Evolutionary conservation across 2,329 filamentous ascomycete genomes (phyloP), one percentile per base, ranked within the genome.

Genomic region (Bipolaris cookei): DNA sequence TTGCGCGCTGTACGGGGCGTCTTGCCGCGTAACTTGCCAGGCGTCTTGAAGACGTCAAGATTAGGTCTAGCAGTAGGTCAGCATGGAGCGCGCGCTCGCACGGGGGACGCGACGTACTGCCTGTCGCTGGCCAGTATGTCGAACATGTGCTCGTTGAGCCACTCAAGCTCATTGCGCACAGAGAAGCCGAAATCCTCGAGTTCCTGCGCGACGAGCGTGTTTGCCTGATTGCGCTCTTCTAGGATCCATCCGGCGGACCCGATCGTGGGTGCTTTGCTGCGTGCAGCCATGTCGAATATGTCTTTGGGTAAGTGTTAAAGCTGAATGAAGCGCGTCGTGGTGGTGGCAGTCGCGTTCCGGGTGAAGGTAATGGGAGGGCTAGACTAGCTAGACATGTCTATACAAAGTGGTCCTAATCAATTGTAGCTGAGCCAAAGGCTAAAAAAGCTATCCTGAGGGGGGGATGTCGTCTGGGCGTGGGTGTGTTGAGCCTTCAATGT

Each of bases 91-190:
- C 50, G 54, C 49, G 25, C n/a, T 7, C 25, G 32, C 35, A 47
- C 18, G 43, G 48, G 34, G 34, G 52, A 51, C 59, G 56, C 60
- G 54, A 84, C 90, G 71, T 86, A 97, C 95, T 92, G 86, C 78
- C 93, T 87, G 72, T 92, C 90, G 68, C 89, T 88, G 69, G 88
- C 89, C 75, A 98, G 96, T 71, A 99, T 91, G 62, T 96, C 92
- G 47, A 87, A 87, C 94, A 99, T 97, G 77, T 99, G 95, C 79
- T 98, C 95, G 72, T 99, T 98, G 68, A 99, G 82, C 95, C 95
- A 99, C 75, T 98, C 93, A 71, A 98, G 82, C 76, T 99, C 95
- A 78, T 98, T 96, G 56, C 91, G 87, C 61, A 91, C 93, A 28
- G 92, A 92, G 79, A 91, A 98, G 41, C 90, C 87, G 72, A 98